Base-by-base conservation (phyloP, 2,329 filamentous ascomycete species). In the Chrysoporthe cubensis region DNA sequence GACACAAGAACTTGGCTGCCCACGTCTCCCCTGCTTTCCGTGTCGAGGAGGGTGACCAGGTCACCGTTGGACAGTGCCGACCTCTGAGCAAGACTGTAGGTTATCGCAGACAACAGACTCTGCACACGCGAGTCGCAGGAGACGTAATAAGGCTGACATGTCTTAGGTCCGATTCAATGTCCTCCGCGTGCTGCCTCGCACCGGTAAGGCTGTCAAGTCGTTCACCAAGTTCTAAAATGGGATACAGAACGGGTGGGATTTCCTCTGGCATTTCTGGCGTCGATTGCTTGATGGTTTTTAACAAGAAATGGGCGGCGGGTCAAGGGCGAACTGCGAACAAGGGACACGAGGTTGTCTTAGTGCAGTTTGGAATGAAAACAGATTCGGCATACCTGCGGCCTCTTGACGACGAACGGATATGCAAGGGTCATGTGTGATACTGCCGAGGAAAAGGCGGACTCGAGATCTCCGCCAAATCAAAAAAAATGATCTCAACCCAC, bases 1-100 rank as follows among this genome's bases (percentile, higher is more conserved):
- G 96, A 84, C 96, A 99, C 93, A 97, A 97, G 92, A 99, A 99
- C 91, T 89, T 99, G 75, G 93, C 96, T 80, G 96, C 95, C 76
- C 96, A 99, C 90, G 95, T 98, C 80, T 97, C 94, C 74, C 96
- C 96, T 78, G 95, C 95, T 84, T 99, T 99, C 94, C 96, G 96
- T 97, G 94, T 98, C 78, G 92, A 97, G 88, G 95, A 98, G 83
- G 96, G 96, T 90, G 96, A 99, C 86, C 91, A 95, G 87, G 96
- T 99, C 79, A 97, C 95, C 78, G 95, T 99, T 84, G 96, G 96
- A 86, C 96, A 99, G 89, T 99, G 96, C 93, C 89, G 96, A 85
- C 96, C 96, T 80, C 89, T 99, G 80, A 94, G 91, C 92, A 99
- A 99, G 93, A 99, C 96, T 83, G 96, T 99, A 92, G 76, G 93